These are phyloP conservation scores for Rhodotorula sp. DNA, from an alignment of 1,284 basidiomycete genomes.

Conservation along the genomic window DNA sequence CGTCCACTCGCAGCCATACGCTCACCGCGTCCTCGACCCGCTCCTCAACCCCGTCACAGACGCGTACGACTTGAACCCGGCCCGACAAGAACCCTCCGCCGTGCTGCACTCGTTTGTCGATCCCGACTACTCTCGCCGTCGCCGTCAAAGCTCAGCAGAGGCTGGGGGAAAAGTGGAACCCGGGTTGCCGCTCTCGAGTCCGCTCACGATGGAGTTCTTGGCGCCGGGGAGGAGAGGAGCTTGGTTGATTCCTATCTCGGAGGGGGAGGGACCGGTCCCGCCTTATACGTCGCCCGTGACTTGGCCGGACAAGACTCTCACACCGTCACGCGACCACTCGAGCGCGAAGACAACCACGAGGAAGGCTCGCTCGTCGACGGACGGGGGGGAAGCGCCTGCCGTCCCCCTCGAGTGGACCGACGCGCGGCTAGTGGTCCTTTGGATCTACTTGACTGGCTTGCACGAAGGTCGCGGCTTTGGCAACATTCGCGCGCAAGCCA, in stretches of 20 bases:
- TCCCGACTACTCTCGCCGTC: too few species aligned
- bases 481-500: background rate
- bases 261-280: too few species aligned
- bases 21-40: background rate
- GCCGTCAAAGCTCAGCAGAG: too few species aligned
- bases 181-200: background rate
- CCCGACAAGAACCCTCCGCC: constrained; percentile 9
- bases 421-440: constrained; percentile 11
- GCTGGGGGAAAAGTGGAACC: too few species aligned
- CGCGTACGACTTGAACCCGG: background rate
- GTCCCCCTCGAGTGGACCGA: constrained; percentile 25
- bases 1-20: constrained; percentile 17
- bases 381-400: too few species aligned
- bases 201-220: constrained; percentile 3
- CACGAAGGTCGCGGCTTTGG: constrained; percentile 11
- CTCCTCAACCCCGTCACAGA: background rate
- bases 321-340: too few species aligned
- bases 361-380: too few species aligned
- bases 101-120: constrained; percentile 29
- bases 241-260: constrained; percentile 28
- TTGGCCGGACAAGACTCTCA: too few species aligned
- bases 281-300: too few species aligned
- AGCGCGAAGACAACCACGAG: too few species aligned
- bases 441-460: constrained; percentile 1
- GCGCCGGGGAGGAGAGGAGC: constrained; percentile 22